Evolutionary conservation across 1,284 basidiomycete species (phyloP), one percentile per base, ranked within the genome.

Genomic region (Vanrija sp.): DNA sequence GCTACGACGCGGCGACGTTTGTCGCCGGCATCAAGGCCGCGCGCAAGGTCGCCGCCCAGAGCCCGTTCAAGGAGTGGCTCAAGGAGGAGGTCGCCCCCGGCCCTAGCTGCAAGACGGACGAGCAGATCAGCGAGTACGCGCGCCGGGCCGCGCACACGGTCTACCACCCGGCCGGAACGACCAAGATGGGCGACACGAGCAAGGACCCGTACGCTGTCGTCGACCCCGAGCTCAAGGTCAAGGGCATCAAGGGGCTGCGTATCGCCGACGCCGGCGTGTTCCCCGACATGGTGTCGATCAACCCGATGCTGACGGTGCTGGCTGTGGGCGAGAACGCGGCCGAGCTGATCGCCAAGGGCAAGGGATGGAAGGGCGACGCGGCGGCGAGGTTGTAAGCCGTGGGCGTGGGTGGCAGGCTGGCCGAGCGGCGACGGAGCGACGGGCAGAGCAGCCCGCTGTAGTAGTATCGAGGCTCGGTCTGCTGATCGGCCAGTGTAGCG

Each of bases 111-210:
- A 46, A 52, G 55, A 50, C 46, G 18, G 59, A 61, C 53, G 55
- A 57, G 47, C 47, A 48, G 16, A 57, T 61, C 39, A 55, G 55
- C 59, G 59, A 61, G 45, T 61, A 61, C 42, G 59, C 59, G 0
- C 59, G 59, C 48, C 52, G 53, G 28, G 59, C 47, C 14, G 59
- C 59, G 9, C 59, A 61, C 48, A 61, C 59, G 26, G 59, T 61
- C n/a, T 61, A 61, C 51, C 59, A 61, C 45, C 59, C 59, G 2
- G 59, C 59, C 1, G 59, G 59, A n/a, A 61, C 59, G 18, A 57
- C 52, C 29, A 46, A 47, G 21, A 61, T 61, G 59, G 59, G 59
- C 21, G 26, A 43, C 40, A 16, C 15, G 9, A 16, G 23, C 4
- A 18, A 14, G n/a, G 55, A 55, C 51, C 6, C n/a, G n/a, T 8